Percentiles rank a stretch among this genome's conserved stretches.
Conservation (phyloP, 2,329 filamentous ascomycete genomes). For the Ambrosiella xylebori region DNA sequence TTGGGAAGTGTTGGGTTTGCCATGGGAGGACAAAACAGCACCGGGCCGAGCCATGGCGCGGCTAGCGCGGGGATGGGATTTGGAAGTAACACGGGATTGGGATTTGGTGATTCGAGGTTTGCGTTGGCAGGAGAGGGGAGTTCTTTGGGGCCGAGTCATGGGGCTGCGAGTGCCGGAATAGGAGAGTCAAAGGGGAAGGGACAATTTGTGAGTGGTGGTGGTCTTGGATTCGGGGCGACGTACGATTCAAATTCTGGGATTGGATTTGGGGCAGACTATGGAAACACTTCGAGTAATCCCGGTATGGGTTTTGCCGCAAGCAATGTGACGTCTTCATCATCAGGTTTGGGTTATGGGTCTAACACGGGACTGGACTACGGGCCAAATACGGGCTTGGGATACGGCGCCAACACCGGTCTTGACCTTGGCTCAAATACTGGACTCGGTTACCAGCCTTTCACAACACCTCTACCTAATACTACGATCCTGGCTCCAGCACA, state of each 20-base stretch:
- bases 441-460: background rate
- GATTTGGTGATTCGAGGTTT: background rate
- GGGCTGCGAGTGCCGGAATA: background rate
- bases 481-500: background rate
- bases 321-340: too few relatives aligned
- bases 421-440: slow-evolving; percentile 1
- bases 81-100: background rate
- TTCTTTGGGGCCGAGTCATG: background rate
- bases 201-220: background rate
- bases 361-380: too few relatives aligned
- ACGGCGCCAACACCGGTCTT: slow-evolving; percentile 4
- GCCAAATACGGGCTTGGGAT: too few relatives aligned
- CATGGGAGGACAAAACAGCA: background rate
- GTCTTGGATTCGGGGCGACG: background rate
- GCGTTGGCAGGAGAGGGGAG: background rate
- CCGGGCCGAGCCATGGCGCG: background rate
- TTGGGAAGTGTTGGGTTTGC: slow-evolving; percentile 1
- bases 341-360: too few relatives aligned
- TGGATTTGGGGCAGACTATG: background rate
- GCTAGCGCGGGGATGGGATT: slow-evolving; percentile 1
- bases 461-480: background rate
- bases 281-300: background rate
- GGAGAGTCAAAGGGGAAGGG: background rate
- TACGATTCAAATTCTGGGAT: background rate
- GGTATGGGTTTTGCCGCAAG: too few relatives aligned